phyloP scores from a whole-genome alignment of 352 stramenopile genomes.

The Phytopythium oedochilum region DNA sequence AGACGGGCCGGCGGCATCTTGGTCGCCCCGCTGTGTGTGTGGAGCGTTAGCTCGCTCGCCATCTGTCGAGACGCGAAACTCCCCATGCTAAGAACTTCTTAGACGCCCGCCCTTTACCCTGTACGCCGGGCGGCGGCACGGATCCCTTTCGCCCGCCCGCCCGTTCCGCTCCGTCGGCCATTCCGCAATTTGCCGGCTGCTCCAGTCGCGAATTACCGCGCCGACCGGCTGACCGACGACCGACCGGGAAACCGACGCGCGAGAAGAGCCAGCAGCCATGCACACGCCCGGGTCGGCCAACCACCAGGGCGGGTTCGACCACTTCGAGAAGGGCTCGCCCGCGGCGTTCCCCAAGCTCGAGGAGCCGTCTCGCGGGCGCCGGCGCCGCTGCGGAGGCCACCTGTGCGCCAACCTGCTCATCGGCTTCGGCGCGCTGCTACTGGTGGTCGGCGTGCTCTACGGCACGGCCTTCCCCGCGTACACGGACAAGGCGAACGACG shows the following conservation, averaged over 20 bases:
- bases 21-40: too few species aligned
- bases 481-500: slow-evolving; percentile 40
- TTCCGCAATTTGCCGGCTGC: slow-evolving; percentile 4
- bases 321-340: slow-evolving; percentile 15
- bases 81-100: too few species aligned
- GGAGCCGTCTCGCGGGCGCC: slow-evolving; percentile 1
- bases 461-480: slow-evolving; percentile 44
- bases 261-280: too few species aligned
- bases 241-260: too few species aligned
- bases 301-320: slow-evolving; percentile 7
- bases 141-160: too few species aligned
- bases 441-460: slow-evolving; percentile 49
- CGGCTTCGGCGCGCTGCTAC: slow-evolving; percentile 24
- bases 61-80: too few species aligned
- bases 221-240: background rate
- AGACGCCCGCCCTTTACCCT: too few species aligned
- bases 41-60: too few species aligned
- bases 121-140: too few species aligned
- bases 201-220: background rate
- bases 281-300: slow-evolving; percentile 18
- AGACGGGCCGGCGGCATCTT: too few species aligned
- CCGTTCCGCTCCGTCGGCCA: too few species aligned
- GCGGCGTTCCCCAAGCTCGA: slow-evolving; percentile 20
- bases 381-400: slow-evolving; percentile 30
- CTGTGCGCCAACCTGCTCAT: slow-evolving; percentile 29